phyloP scores from a whole-genome alignment of 352 stramenopile genomes.

The Phytophthora sp. region DNA sequence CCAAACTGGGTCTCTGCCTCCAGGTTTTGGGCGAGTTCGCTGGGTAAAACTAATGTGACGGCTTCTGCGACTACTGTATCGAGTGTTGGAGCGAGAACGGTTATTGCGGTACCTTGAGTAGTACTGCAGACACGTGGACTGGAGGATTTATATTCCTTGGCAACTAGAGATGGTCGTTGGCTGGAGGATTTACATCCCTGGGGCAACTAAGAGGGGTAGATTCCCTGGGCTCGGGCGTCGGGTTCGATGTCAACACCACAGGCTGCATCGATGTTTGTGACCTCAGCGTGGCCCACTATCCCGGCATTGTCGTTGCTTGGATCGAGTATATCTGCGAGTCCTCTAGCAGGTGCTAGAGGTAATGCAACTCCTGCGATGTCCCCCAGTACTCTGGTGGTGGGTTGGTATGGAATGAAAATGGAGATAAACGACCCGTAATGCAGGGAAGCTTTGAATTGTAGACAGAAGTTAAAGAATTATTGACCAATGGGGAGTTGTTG shows the following conservation, averaged over 20 bases:
- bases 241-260: background rate
- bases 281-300: background rate
- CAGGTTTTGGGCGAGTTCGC: no score
- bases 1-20: no score
- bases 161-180: no score
- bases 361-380: background rate
- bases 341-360: background rate
- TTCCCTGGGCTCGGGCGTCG: background rate
- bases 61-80: no score
- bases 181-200: no score
- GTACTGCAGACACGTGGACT: no score
- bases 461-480: background rate
- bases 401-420: constrained; percentile 3
- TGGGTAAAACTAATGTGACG: no score
- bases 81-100: no score
- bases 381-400: constrained; percentile 1
- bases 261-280: background rate
- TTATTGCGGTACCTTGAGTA: no score
- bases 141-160: no score
- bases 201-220: no score
- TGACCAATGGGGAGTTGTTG: background rate
- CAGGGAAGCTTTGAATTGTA: constrained; percentile 6
- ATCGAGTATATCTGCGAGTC: background rate
- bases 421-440: constrained; percentile 1
- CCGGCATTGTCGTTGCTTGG: background rate